phyloP scores from a whole-genome alignment of 2,329 filamentous ascomycete species.

The Plenodomus tracheiphilus region DNA sequence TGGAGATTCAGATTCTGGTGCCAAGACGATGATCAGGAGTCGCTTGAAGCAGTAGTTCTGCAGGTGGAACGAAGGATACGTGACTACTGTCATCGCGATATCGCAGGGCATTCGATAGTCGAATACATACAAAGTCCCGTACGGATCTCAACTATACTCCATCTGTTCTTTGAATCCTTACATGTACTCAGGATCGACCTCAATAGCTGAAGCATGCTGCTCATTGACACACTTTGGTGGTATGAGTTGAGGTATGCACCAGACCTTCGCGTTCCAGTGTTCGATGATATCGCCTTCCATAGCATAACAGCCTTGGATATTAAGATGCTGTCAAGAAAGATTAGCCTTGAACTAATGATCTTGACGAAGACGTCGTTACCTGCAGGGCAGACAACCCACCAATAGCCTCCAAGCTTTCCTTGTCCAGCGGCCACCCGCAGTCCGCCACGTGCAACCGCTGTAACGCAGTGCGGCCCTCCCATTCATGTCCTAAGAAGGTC shows the following conservation, averaged over 20 bases:
- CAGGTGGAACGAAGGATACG: constrained; percentile 2
- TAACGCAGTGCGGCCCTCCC: constrained; percentile 18
- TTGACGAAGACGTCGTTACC: constrained; percentile 15
- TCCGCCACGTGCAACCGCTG: constrained; percentile 21
- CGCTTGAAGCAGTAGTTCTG: not conserved
- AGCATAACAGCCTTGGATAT: constrained; percentile 32
- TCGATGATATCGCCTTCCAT: constrained; percentile 23
- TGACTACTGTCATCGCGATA: not conserved
- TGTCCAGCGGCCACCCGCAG: constrained; percentile 27
- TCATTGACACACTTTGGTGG: constrained; percentile 13
- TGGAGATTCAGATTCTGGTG: not conserved
- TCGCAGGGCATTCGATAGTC: not conserved
- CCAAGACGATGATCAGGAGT: not conserved
- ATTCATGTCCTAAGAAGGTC: constrained; percentile 22
- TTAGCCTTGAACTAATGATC: not conserved
- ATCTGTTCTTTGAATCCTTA: not conserved
- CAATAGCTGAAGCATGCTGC: constrained; percentile 15
- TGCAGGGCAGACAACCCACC: constrained; percentile 18
- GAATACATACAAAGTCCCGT: not conserved
- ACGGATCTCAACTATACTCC: not conserved
- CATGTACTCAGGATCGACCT: constrained; percentile 38
- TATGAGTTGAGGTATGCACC: constrained; percentile 30
- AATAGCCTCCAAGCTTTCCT: constrained; percentile 19
- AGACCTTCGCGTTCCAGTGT: constrained; percentile 25
- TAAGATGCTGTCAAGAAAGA: constrained; percentile 23